These are phyloP conservation scores for Stipa capillata DNA, from an alignment of 176 grass and related monocot genomes.

Conservation along the genomic window DNA sequence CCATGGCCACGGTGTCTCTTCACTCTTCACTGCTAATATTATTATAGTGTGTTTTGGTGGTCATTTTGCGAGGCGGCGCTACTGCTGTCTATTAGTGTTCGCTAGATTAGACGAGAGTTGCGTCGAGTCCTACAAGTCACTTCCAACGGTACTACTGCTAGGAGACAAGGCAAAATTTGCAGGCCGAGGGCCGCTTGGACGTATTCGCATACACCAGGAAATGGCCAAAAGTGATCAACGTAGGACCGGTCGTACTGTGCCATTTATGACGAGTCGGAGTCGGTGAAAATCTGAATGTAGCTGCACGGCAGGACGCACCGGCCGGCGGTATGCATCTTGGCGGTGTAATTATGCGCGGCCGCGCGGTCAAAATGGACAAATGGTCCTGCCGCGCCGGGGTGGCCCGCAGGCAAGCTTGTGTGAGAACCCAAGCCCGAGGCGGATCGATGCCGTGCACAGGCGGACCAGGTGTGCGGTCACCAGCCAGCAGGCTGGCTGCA, in stretches of 20 bases:
- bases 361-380: background rate
- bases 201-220: background rate
- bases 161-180: background rate
- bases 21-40: background rate
- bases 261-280: conserved; percentile 7
- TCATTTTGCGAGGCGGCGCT: background rate
- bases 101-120: background rate
- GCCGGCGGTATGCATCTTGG: background rate
- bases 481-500: background rate
- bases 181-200: background rate
- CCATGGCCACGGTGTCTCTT: background rate
- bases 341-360: background rate
- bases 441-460: background rate
- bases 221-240: background rate
- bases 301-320: background rate
- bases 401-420: background rate
- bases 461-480: conserved; percentile 15
- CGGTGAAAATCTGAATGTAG: background rate
- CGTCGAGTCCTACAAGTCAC: background rate
- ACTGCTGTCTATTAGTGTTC: no score
- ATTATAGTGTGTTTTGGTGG: background rate
- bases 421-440: background rate
- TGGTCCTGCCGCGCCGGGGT: background rate
- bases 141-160: background rate
- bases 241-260: background rate